Percentiles rank a stretch among this genome's conserved stretches.
Evolutionary conservation across 2,329 filamentous ascomycete genomes (phyloP).

Genomic region (Dothideomycetidae sp.): DNA sequence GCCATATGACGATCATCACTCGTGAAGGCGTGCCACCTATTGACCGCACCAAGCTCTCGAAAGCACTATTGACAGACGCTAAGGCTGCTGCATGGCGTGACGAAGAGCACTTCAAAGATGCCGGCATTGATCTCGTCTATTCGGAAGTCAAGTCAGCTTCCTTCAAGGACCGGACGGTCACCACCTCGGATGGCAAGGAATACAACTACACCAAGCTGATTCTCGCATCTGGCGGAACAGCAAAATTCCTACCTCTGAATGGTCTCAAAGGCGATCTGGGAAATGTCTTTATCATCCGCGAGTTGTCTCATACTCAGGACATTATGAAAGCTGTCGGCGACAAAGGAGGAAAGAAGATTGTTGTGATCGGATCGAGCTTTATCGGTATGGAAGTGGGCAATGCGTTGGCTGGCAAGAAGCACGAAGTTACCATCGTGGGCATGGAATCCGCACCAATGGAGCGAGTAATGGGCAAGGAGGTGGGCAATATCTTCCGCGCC

Average conservation of each 20-base stretch:
- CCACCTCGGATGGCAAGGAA: slow-evolving; percentile 59
- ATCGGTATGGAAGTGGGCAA: slow-evolving; percentile 98
- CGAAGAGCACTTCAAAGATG: slow-evolving; percentile 58
- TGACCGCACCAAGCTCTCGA: slow-evolving; percentile 89
- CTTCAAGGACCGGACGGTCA: slow-evolving; percentile 57
- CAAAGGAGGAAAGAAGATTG: slow-evolving; percentile 76
- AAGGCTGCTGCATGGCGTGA: slow-evolving; percentile 66
- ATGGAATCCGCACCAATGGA: slow-evolving; percentile 79
- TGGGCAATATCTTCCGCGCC: slow-evolving; percentile 68
- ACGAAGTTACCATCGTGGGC: slow-evolving; percentile 73
- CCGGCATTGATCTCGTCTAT: slow-evolving; percentile 39
- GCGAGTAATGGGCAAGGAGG: slow-evolving; percentile 65
- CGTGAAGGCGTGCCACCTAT: slow-evolving; percentile 67
- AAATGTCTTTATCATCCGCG: slow-evolving; percentile 78
- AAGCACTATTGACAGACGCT: slow-evolving; percentile 68
- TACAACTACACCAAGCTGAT: slow-evolving; percentile 76
- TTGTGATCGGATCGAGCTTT: slow-evolving; percentile 84
- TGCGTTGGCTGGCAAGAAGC: slow-evolving; percentile 57
- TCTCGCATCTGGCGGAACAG: slow-evolving; percentile 71
- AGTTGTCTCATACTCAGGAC: slow-evolving; percentile 58
- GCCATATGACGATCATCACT: slow-evolving; percentile 68
- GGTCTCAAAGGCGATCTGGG: slow-evolving; percentile 68
- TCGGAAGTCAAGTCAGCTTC: slow-evolving; percentile 58
- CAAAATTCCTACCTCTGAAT: slow-evolving; percentile 59
- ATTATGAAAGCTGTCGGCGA: slow-evolving; percentile 67